Base-by-base conservation (phyloP, 2,329 filamentous ascomycete species). In the Aspergillus chevalieri region DNA sequence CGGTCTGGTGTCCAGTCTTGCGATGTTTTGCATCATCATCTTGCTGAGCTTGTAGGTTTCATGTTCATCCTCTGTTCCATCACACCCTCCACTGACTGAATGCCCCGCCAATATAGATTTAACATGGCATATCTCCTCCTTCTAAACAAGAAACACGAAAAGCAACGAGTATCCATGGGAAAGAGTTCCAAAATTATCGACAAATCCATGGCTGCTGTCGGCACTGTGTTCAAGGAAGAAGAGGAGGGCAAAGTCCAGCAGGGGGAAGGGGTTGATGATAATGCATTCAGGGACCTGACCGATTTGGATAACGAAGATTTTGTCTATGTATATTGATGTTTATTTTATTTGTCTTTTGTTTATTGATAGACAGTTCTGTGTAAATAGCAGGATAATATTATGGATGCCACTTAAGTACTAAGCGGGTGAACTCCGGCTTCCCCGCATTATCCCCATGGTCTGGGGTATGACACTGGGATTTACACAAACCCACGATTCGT, bases 261-360 rank as follows among this genome's bases (percentile, higher is more conserved):
- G 33, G 62, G 63, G 47, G 58, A 49, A 19, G 59, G 56, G 3
- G 60, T 63, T 9, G 71, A 75, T 1, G 74, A 79, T 22, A 74
- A 77, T 54, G 74, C 77, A 1, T 80, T 81, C 58, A 76, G 78
- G 45, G 82, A 86, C 60, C 65, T 78, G 15, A 84, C 80, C 14
- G 81, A 84, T 61, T 64, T 79, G 57, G 70, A 78, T 65, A 84
- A 84, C 53, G 81, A 84, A 58, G 81, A 84, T 52, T 85, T 85
- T 57, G 73, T 84, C 6, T 85, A 80, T 64, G 74, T 84, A 2
- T 81, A 72, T 46, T 78, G 38, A 43, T 10, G 14, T 43, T 28
- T 9, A 30, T 46, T 19, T 43, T 14, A 15, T 41, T 5, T 49
- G 26, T 30, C 9, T 30, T 26, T 30, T 12, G 26, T 30, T 30